Base-by-base conservation (phyloP, 2,329 filamentous ascomycete genomes). In the Pseudopyricularia javanii region DNA sequence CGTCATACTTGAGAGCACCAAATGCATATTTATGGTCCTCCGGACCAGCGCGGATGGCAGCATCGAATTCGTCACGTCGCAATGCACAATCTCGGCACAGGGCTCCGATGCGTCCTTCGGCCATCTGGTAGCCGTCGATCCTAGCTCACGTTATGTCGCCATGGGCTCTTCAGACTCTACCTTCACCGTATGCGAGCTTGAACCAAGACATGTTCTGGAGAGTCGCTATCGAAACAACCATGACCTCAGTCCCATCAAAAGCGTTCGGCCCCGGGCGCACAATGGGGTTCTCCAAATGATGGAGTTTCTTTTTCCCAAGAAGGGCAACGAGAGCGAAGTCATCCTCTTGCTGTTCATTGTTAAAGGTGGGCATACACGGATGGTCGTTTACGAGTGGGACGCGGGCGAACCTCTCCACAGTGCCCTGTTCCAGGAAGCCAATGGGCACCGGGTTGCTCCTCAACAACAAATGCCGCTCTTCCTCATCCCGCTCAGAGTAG, bases 221-320 rank as follows among this genome's bases (percentile, higher is more conserved):
- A 64, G 59, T 60, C 81, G 70, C 62, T 85, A 74, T 61, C 63
- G 61, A 15, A 58, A 61, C 35, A 62, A 63, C 32, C 66, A 70
- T n/a, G 61, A 68, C 56, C 65, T 87, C 54, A 66, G 73, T 9
- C 86, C 85, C 2, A 76, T 95, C 54, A 74, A 74, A 55, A 66
- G 64, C 0, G 64, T 60, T 37, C 62, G 67, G 17, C 61, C 71
- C 17, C 71, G 75, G 9, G 58, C 66, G 9, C 71, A 89, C 7
- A 77, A 82, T 7, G 90, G 88, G 1, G 74, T 83, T n/a, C 88
- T 97, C 53, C 75, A 91, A 60, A 86, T 88, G 59, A 83, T 96
- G 74, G 86, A 90, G 22, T 98, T 97, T 58, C 74, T 98, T 3
- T 81, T 86, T 55, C 87, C 90, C 7, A 74, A 75, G 9, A 68